Evolutionary conservation across 192 early-diverging fungal genomes (phyloP).

Genomic region (Rhizophagus prolifer): DNA sequence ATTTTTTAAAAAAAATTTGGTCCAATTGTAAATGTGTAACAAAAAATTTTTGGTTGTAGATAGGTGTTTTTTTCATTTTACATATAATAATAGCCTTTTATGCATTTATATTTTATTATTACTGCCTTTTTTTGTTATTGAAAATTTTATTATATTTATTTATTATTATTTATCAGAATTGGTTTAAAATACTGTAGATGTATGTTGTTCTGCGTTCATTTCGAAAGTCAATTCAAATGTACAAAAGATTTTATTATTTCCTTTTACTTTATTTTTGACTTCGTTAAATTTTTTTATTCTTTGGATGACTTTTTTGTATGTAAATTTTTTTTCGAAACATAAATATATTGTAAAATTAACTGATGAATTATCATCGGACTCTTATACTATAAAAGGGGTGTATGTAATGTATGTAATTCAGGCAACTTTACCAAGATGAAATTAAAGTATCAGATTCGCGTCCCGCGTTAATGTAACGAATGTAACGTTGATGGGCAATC

Average conservation of each 20-base stretch:
- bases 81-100: background rate
- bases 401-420: no score
- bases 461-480: background rate
- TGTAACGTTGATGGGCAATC: background rate
- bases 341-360: background rate
- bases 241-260: no score
- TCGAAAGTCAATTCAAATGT: no score
- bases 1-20: background rate
- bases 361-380: background rate
- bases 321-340: background rate
- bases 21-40: conserved; percentile 14
- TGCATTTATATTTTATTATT: background rate
- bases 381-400: no score
- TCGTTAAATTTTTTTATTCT: no score
- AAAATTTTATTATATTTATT: no score
- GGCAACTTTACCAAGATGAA: background rate
- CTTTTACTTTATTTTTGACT: no score
- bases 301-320: no score
- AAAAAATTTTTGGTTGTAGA: conserved; percentile 14
- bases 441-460: background rate
- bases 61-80: background rate
- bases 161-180: no score
- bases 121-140: background rate
- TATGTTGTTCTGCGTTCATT: no score
- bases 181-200: no score